Percentiles rank a stretch among this genome's conserved stretches.
Conservation (phyloP, 345 rosid genomes). For the Rhizophora mangle region DNA sequence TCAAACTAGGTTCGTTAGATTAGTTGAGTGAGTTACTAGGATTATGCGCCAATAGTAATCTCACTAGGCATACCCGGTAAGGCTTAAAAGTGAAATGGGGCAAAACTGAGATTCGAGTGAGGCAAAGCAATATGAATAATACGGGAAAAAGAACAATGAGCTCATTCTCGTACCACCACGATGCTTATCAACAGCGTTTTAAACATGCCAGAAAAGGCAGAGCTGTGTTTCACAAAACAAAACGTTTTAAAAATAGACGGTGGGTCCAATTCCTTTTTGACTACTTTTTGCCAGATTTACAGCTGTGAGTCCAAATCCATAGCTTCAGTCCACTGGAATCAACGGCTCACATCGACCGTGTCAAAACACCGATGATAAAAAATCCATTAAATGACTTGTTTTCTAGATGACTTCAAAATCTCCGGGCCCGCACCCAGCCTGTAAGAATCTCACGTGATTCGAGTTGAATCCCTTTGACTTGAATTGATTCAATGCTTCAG, state of each 20-base stretch:
- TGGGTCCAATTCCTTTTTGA: constrained; percentile 38
- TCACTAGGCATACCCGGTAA: too few relatives aligned
- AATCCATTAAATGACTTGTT: constrained; percentile 12
- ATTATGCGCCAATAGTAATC: too few relatives aligned
- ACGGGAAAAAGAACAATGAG: constrained; percentile 7
- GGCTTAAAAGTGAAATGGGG: constrained; percentile 1
- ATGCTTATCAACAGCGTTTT: constrained; percentile 25
- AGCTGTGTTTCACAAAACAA: constrained; percentile 48
- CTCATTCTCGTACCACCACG: constrained; percentile 31
- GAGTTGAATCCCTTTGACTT: constrained; percentile 40
- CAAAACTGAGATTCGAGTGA: constrained; percentile 4
- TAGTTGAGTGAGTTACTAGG: too few relatives aligned
- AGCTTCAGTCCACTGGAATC: constrained; percentile 21
- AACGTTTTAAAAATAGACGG: constrained; percentile 32
- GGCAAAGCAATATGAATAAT: not conserved
- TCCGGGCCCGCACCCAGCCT: constrained; percentile 55
- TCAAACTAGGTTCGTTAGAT: too few relatives aligned
- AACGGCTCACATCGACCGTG: constrained; percentile 34
- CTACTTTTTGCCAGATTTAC: constrained; percentile 32
- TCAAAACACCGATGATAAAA: not conserved
- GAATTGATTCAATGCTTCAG: not conserved
- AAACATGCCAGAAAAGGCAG: constrained; percentile 46
- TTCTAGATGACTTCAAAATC: constrained; percentile 33
- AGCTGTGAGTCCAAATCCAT: constrained; percentile 42
- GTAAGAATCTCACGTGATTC: constrained; percentile 63